These are phyloP conservation scores for Cyclotella sp. DNA, from an alignment of 108 stramenopile species.

Conservation along the genomic window DNA sequence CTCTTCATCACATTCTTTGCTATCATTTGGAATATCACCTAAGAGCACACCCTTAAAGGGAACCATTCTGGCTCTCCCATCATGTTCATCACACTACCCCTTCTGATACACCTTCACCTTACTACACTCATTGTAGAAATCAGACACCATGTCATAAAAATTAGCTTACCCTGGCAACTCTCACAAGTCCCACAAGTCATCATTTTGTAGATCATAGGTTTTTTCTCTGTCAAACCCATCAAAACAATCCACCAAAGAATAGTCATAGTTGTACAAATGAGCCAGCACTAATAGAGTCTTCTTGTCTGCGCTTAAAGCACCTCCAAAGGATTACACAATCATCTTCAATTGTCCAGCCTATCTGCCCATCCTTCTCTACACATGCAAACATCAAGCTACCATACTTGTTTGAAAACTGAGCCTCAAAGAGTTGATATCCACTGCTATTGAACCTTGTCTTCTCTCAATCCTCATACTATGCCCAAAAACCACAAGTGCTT, in stretches of 20 bases:
- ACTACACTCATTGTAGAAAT: background rate
- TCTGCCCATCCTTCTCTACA: background rate
- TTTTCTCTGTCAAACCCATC: background rate
- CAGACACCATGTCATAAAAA: background rate
- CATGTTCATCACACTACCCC: background rate
- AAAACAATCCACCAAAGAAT: background rate
- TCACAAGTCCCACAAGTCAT: background rate
- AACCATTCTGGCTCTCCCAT: background rate
- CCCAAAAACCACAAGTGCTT: background rate
- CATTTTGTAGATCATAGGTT: background rate
- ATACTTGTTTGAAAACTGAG: no score
- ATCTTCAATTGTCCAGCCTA: no score
- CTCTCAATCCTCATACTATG: conserved; percentile 1
- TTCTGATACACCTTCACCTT: no score
- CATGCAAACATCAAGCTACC: background rate
- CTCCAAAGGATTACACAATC: background rate
- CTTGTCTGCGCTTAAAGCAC: background rate
- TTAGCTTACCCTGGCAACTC: background rate
- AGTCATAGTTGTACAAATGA: background rate
- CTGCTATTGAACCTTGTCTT: no score
- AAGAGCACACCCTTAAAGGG: no score
- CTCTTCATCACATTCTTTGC: no score
- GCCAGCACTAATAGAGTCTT: background rate
- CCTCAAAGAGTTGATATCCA: no score
- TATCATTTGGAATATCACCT: no score